These are phyloP conservation scores for Hondaea fermentalgiana DNA, from an alignment of 108 stramenopile genomes.

Conservation along the genomic window DNA sequence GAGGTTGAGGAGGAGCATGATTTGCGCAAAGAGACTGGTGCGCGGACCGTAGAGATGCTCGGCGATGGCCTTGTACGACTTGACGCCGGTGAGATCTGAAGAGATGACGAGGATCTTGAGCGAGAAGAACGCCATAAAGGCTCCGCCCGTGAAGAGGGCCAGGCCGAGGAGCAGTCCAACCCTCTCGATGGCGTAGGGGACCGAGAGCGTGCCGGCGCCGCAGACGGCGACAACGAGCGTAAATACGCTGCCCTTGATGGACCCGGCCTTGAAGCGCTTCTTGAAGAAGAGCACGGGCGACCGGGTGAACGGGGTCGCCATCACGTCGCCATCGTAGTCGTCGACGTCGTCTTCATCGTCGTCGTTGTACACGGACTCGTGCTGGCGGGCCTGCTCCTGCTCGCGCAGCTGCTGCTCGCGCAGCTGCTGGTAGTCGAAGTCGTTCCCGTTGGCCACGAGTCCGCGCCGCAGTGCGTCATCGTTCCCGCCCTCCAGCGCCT, in stretches of 20 bases:
- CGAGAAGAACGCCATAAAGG: conserved; percentile 8
- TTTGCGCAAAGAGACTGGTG: not conserved
- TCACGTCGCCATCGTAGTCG: not conserved
- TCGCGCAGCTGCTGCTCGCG: not conserved
- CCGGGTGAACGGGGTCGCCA: not conserved
- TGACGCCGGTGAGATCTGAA: not conserved
- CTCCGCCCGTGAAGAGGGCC: not conserved
- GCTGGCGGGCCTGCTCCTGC: not conserved
- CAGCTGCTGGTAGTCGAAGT: not conserved
- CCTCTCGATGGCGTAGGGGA: not conserved
- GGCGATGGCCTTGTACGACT: conserved; percentile 2
- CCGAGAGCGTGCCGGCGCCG: conserved; percentile 2
- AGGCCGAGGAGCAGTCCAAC: not conserved
- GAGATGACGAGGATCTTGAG: not conserved
- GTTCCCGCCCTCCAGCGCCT: not conserved
- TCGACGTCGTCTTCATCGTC: not conserved
- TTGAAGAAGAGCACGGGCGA: conserved; percentile 13
- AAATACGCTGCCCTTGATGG: not conserved
- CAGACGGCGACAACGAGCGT: not conserved
- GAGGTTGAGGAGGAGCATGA: not conserved
- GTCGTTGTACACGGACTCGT: not conserved
- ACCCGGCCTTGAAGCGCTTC: conserved; percentile 12
- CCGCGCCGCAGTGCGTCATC: not conserved
- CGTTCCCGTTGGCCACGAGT: not conserved
- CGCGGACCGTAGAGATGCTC: not conserved